Evolutionary conservation across 129 eudicot species (phyloP).

Genomic region (Artemisia annua): DNA sequence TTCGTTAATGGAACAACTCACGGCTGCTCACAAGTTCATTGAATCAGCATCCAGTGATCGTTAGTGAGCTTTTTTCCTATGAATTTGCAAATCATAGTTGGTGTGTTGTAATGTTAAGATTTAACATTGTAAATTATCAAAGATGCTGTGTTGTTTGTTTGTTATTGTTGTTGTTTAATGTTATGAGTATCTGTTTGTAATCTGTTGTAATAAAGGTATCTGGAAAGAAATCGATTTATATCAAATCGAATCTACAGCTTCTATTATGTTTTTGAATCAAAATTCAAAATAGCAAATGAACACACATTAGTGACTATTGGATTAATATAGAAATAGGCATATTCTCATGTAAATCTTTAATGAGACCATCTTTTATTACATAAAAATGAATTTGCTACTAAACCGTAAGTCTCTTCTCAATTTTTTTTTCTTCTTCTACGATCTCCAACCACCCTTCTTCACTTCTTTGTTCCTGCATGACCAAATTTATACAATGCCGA

Average conservation of each 20-base stretch:
- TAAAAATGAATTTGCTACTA: slow-evolving; percentile 25
- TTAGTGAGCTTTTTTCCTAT: background rate
- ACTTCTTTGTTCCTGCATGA: slow-evolving; percentile 31
- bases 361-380: slow-evolving; percentile 18
- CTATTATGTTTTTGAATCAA: background rate
- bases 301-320: slow-evolving; percentile 7
- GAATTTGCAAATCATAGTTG: background rate
- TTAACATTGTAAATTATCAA: background rate
- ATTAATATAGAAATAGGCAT: background rate
- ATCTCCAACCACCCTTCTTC: slow-evolving; percentile 31
- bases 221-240: background rate
- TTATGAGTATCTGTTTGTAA: background rate
- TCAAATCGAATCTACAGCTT: background rate
- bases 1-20: slow-evolving; percentile 56
- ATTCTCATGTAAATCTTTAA: slow-evolving; percentile 2
- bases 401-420: slow-evolving; percentile 6
- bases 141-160: background rate
- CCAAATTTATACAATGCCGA: background rate
- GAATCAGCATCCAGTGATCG: slow-evolving; percentile 28
- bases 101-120: background rate
- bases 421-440: slow-evolving; percentile 10
- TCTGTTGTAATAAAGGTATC: background rate
- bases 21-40: slow-evolving; percentile 46
- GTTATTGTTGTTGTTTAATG: background rate
- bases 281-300: slow-evolving; percentile 10